Conservation (phyloP, 306 rosid species). For the Sicyos edulis region DNA sequence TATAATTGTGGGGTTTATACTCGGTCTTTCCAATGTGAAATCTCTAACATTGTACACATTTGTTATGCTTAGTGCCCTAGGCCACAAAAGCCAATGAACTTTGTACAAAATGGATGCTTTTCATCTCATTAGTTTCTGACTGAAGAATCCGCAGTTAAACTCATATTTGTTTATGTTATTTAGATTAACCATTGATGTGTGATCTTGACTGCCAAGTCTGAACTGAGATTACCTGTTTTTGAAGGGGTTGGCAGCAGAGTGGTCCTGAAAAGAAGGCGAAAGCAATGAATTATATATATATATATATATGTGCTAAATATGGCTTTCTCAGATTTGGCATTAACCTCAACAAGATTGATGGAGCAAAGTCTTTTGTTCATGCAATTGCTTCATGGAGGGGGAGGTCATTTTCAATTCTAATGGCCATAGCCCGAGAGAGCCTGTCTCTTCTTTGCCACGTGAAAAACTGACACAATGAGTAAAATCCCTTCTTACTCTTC, state of each 20-base stretch:
- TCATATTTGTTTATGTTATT: background rate
- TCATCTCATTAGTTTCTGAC: background rate
- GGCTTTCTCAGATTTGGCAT: slow-evolving; percentile 9
- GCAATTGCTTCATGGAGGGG: background rate
- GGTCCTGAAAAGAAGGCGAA: slow-evolving; percentile 15
- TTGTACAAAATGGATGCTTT: background rate
- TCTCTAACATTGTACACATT: too few relatives aligned
- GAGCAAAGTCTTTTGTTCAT: background rate
- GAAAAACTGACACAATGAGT: slow-evolving; percentile 12
- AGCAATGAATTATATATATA: slow-evolving; percentile 19
- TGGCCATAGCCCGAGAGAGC: slow-evolving; percentile 8
- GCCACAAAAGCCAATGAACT: too few relatives aligned
- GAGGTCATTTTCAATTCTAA: background rate
- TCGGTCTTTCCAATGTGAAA: too few relatives aligned
- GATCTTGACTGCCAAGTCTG: background rate
- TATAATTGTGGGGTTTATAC: too few relatives aligned
- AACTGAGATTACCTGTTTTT: slow-evolving; percentile 2
- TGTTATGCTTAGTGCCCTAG: too few relatives aligned
- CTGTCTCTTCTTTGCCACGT: slow-evolving; percentile 17
- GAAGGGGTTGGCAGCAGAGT: background rate
- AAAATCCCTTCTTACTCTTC: slow-evolving; percentile 3
- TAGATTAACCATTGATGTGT: background rate
- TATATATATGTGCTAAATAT: too few relatives aligned
- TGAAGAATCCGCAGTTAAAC: background rate
- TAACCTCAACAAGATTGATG: background rate